A percentile compares a stretch with the other conserved stretches of the same genome.
These are phyloP conservation scores for Phoenix dactylifera DNA, from an alignment of 176 grass and related monocot species.

Conservation along the genomic window DNA sequence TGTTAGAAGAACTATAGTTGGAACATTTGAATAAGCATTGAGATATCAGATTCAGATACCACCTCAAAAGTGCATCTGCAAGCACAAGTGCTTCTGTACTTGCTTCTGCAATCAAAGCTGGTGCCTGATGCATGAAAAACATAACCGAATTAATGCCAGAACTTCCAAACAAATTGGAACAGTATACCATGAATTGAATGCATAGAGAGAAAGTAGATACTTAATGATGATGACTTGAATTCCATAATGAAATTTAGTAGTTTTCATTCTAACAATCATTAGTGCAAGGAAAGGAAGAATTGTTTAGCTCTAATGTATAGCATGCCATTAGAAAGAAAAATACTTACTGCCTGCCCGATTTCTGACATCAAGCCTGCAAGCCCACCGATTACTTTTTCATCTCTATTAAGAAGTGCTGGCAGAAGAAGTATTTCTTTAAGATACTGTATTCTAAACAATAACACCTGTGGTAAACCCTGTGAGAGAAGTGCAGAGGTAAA, in stretches of 20 bases:
- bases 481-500: not conserved
- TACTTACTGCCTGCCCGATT: constrained; percentile 86
- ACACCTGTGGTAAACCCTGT: constrained; percentile 69
- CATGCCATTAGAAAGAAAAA: constrained; percentile 12
- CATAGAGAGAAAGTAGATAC: too few species aligned
- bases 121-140: constrained; percentile 47
- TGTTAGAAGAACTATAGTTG: too few species aligned
- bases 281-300: too few species aligned
- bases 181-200: too few species aligned
- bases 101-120: constrained; percentile 76
- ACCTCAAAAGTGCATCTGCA: constrained; percentile 95
- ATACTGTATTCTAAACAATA: constrained; percentile 75
- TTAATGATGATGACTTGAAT: too few species aligned
- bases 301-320: too few species aligned
- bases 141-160: too few species aligned
- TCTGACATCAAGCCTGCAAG: constrained; percentile 85
- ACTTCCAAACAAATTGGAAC: too few species aligned
- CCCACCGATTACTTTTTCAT: constrained; percentile 70
- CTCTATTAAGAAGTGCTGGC: constrained; percentile 67
- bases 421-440: constrained; percentile 74
- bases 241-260: too few species aligned
- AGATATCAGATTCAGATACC: constrained; percentile 27
- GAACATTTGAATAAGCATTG: constrained; percentile 29
- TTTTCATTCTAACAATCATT: too few species aligned
- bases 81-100: constrained; percentile 70